Base-by-base conservation (phyloP, 306 rosid genomes). In the Clitoria ternatea region DNA sequence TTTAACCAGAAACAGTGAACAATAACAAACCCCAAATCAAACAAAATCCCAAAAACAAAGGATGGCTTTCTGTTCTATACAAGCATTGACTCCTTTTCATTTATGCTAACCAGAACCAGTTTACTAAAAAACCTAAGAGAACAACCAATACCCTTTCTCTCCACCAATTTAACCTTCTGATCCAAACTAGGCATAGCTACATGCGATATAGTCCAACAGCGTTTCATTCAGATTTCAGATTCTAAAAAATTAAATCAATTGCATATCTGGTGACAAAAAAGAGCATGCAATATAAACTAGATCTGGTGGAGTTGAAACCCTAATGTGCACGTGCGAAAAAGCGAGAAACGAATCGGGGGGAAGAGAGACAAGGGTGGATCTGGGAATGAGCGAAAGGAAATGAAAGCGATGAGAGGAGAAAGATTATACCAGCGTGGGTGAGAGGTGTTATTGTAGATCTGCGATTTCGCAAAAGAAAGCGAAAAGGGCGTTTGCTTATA, bases 241-340 rank as follows among this genome's bases (percentile, higher is more conserved):
- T 43, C 29, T n/a, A 3, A 19, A 30, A 32, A 14, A 0, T 30
- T 17, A 36, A 17, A 20, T 69, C 43, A 56, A 40, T 24, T 24
- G 20, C 20, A 70, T 11, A n/a, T n/a, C n/a, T n/a, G n/a, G n/a
- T n/a, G n/a, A n/a, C n/a, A n/a, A n/a, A n/a, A n/a, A n/a, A n/a
- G 20, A 4, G 50, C 37, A 44, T 49, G 54, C 52, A 6, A 53
- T 9, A 43, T 2, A 43, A 43, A 6, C 60, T 6, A 55, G 60
- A 71, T 63, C 71, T 55, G 20, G 15, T 52, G 23, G 6, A 52
- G 52, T 40, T 22, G 19, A 70, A 77, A 77, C 61, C 64, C 77
- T 61, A 70, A 70, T 42, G 29, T 4, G 36, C 65, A 57, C n/a
- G 62, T 45, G 64, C 15, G 2, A 36, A 43, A 14, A 26, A 0